phyloP scores from a whole-genome alignment of 306 rosid species.

The Heteromeles arbutifolia region DNA sequence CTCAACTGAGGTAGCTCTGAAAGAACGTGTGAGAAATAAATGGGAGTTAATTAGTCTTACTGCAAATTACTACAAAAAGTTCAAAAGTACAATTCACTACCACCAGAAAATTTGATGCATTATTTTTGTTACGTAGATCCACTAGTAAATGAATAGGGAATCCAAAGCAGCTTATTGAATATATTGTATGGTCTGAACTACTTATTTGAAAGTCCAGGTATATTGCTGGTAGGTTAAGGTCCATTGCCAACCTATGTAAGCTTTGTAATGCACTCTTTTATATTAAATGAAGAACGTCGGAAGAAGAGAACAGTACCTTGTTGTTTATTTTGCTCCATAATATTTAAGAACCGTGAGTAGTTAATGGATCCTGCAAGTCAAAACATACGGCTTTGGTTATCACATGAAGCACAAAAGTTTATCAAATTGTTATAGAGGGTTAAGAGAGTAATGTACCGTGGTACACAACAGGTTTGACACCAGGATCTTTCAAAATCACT shows the following conservation, averaged over 20 bases:
- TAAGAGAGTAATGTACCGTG: constrained; percentile 47
- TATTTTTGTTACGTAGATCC: not conserved
- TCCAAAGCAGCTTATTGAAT: not conserved
- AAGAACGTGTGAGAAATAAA: constrained; percentile 9
- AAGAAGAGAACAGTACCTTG: constrained; percentile 44
- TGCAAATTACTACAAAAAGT: not conserved
- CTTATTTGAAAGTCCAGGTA: not conserved
- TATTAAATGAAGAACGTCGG: not conserved
- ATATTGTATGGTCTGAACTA: not conserved
- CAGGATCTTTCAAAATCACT: constrained; percentile 88
- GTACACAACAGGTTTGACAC: constrained; percentile 74
- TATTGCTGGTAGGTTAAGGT: not conserved
- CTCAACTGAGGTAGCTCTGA: constrained; percentile 75
- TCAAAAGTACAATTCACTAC: not conserved
- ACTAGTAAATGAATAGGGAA: not conserved
- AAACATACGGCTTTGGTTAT: constrained; percentile 11
- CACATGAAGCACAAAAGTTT: constrained; percentile 5
- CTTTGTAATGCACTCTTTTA: not conserved
- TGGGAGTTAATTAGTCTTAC: not conserved
- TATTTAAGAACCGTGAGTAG: constrained; percentile 43
- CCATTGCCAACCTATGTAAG: not conserved
- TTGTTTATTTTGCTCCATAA: constrained; percentile 72
- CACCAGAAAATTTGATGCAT: not conserved
- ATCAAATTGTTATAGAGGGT: constrained; percentile 6
- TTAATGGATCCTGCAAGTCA: constrained; percentile 52